A percentile compares a stretch with the other conserved stretches of the same genome.
These are phyloP conservation scores for Epichloe gansuensis DNA, from an alignment of 2,329 filamentous ascomycete species.

Conservation along the genomic window DNA sequence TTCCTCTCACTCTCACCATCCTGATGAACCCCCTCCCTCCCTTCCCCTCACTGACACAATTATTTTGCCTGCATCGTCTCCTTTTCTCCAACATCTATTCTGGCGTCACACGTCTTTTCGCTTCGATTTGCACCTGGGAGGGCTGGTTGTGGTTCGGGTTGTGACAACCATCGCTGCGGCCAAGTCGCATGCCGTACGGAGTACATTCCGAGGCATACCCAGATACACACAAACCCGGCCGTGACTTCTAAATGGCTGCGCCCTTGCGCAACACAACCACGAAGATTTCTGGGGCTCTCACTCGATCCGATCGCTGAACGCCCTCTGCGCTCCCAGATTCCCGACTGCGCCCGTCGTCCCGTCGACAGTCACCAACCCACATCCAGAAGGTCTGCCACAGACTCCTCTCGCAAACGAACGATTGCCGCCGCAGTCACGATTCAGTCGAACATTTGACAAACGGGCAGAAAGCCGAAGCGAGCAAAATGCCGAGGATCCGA, in stretches of 20 bases:
- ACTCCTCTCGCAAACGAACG: conserved; percentile 2
- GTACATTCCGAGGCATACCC: not conserved
- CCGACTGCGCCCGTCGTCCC: not conserved
- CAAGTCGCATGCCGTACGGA: conserved; percentile 10
- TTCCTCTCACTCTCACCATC: too few relatives aligned
- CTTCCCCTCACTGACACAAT: too few relatives aligned
- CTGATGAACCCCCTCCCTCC: too few relatives aligned
- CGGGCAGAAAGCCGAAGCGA: conserved; percentile 17
- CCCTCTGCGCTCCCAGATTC: not conserved
- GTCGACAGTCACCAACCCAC: not conserved
- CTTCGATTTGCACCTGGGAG: too few relatives aligned
- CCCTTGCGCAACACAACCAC: conserved; percentile 10
- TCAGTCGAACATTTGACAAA: conserved; percentile 19
- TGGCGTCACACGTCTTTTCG: not conserved
- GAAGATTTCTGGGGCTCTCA: conserved; percentile 11
- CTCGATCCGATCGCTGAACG: not conserved
- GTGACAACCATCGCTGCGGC: conserved; percentile 1
- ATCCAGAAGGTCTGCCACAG: not conserved
- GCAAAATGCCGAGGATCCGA: conserved; percentile 33
- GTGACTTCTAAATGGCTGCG: conserved; percentile 22
- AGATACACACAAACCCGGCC: not conserved
- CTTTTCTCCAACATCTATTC: not conserved
- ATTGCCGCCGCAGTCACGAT: conserved; percentile 14
- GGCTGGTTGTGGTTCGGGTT: not conserved
- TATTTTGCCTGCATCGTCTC: too few relatives aligned